phyloP scores from a whole-genome alignment of 1,284 basidiomycete species.

The Cystobasidium pallidum region DNA sequence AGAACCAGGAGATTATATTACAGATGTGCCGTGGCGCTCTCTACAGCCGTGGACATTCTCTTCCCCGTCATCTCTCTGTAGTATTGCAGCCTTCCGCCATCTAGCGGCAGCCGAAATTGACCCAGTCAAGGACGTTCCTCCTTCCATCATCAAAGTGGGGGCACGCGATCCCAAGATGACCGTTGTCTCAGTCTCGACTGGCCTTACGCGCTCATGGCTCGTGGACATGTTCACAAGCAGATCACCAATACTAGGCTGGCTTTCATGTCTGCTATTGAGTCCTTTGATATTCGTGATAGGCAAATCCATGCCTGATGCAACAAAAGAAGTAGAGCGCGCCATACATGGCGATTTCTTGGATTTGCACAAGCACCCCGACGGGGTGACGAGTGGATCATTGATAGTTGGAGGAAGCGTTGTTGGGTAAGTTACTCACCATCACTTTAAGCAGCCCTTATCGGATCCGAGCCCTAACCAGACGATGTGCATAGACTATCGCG shows the following conservation, averaged over 20 bases:
- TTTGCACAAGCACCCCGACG: constrained; percentile 11
- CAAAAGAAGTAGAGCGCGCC: constrained; percentile 24
- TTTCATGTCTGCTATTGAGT: not conserved
- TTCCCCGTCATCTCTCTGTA: constrained; percentile 7
- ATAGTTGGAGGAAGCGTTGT: constrained; percentile 20
- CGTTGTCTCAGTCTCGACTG: constrained; percentile 23
- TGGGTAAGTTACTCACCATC: constrained; percentile 12
- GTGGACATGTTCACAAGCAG: constrained; percentile 4
- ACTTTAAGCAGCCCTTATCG: no score
- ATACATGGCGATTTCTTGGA: constrained; percentile 38
- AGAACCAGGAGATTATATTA: not conserved
- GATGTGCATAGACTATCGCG: constrained; percentile 19
- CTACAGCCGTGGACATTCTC: constrained; percentile 35
- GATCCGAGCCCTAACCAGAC: not conserved
- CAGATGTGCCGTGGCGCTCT: constrained; percentile 11
- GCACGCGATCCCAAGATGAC: constrained; percentile 18
- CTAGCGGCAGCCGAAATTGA: not conserved
- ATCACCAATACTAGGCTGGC: constrained; percentile 15
- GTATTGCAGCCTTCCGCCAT: constrained; percentile 20
- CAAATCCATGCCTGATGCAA: constrained; percentile 23
- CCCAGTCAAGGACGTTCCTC: constrained; percentile 2
- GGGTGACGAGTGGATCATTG: constrained; percentile 19
- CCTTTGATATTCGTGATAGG: constrained; percentile 34
- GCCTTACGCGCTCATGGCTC: constrained; percentile 29
- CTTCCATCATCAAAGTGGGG: not conserved